Evolutionary conservation across 192 early-diverging fungal species (phyloP), one percentile per base, ranked within the genome.

Genomic region (Coemansia sp.): DNA sequence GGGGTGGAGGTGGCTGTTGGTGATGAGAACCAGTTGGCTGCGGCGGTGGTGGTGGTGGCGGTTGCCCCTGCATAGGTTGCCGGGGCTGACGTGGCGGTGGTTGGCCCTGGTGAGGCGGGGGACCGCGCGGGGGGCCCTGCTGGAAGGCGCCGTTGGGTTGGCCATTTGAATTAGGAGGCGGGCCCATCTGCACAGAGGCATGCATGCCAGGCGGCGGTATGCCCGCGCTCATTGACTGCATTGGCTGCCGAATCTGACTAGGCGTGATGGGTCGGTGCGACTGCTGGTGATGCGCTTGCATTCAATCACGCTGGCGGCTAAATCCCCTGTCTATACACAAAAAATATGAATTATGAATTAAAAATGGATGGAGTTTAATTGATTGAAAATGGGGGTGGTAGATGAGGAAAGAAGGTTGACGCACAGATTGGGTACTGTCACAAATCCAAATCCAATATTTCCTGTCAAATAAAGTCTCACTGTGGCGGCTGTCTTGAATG

Each of bases 251-350:
- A 36, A 66, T 73, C 60, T 77, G 80, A 32, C 50, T 69, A 19
- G 80, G 80, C 8, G 69, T 69, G 31, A 70, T 61, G 32, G 80
- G 68, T 42, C 69, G 70, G 45, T 82, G 80, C 45, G 75, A 57
- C 65, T 68, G 59, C 53, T 82, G 80, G 72, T 74, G 75, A 59
- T 70, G 80, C 10, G 72, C 75, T 63, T 82, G 80, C 80, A 82
- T 76, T 67, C 38, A 53, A 63, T 25, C 46, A 32, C 57, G 1
- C 15, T 59, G 10, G n/a, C 14, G 17, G 11, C 29, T 21, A 55
- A 50, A 50, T 65, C 36, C 27, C 10, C 25, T 25, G 17, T 37
- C 31, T 48, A 44, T 48, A 65, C 19, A 50, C 9, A 25, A 23
- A 23, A 7, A 11, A 31, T 9, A 29, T 3, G 2, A 27, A 55